A percentile compares a stretch with the other conserved stretches of the same genome.
These are phyloP conservation scores for Trifolium fragiferum DNA, from an alignment of 306 rosid genomes.

Conservation along the genomic window DNA sequence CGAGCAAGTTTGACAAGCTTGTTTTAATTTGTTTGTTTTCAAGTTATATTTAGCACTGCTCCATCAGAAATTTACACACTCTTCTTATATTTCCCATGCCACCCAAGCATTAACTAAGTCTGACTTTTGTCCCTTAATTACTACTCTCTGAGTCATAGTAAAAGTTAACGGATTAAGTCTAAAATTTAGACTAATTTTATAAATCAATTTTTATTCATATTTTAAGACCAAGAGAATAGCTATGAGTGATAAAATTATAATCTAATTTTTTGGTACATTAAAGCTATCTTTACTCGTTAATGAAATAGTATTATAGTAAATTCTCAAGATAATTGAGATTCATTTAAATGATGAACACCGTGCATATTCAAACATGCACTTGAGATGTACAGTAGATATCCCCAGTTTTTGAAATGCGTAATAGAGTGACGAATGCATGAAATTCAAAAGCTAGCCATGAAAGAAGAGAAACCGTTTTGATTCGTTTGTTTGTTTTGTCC, in stretches of 20 bases:
- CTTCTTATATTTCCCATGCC: background rate
- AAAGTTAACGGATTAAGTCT: too few relatives aligned
- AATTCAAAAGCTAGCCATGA: constrained; percentile 28
- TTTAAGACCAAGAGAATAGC: too few relatives aligned
- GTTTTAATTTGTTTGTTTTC: constrained; percentile 7
- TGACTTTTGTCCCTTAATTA: background rate
- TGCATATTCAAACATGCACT: background rate
- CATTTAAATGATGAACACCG: too few relatives aligned
- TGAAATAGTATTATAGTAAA: too few relatives aligned
- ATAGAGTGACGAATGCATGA: constrained; percentile 41
- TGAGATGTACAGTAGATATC: background rate
- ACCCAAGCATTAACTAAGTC: background rate
- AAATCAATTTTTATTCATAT: too few relatives aligned
- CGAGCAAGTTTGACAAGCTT: background rate
- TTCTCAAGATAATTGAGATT: too few relatives aligned
- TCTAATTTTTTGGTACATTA: too few relatives aligned
- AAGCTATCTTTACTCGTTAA: too few relatives aligned
- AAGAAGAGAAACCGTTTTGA: constrained; percentile 39
- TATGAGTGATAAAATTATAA: too few relatives aligned
- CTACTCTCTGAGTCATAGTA: too few relatives aligned
- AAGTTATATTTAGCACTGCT: background rate
- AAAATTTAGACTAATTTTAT: too few relatives aligned
- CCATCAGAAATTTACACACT: background rate
- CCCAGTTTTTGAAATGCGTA: constrained; percentile 39
- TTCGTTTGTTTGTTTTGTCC: constrained; percentile 18